Evolutionary conservation across 1,139 yeast species (phyloP), one percentile per base, ranked within the genome.

Genomic region (Lodderomyces orthopsilosis): DNA sequence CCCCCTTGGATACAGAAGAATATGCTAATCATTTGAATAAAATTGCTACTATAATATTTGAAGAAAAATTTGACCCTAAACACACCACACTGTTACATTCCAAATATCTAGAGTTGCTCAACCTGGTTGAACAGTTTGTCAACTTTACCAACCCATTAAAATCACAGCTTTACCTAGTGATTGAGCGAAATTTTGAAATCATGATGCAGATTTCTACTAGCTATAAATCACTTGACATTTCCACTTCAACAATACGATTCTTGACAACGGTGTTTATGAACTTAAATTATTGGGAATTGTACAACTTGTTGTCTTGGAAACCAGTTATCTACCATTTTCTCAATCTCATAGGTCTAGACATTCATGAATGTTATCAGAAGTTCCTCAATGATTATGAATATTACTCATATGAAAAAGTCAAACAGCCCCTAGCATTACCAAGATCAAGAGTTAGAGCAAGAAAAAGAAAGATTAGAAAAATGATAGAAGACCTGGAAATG

Each of bases 281-380:
- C 38, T 54, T 71, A 40, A 73, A 70, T 49, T 73, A 73, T 53
- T 73, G 78, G 78, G 77, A 73, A 48, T 50, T 72, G 18, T 72
- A 70, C 51, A 72, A 70, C 45, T 56, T 73, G 28, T 59, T 73
- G 21, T 57, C 57, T 14, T 70, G 75, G 74, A 70, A 70, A 46
- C 77, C 78, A 1, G 65, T 73, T 8, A 65, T 73, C 14, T 71
- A 68, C 50, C 75, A 68, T 46, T 73, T 73, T 44, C 54, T 73
- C 35, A 52, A 55, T 6, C 54, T 73, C 13, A 70, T 73, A 24
- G 63, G 68, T 22, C 68, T 69, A 47, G 74, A 73, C 50, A 51
- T 73, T 22, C 59, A 65, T 46, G 75, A 68, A 18, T 70, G 75
- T 46, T 73, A 73, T 50, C 43, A 52, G 4, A 59, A 58, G 27